A percentile compares a stretch with the other conserved stretches of the same genome.
Evolutionary conservation across 495 filamentous ascomycete species (phyloP).

Genomic region (Neurospora sp.): DNA sequence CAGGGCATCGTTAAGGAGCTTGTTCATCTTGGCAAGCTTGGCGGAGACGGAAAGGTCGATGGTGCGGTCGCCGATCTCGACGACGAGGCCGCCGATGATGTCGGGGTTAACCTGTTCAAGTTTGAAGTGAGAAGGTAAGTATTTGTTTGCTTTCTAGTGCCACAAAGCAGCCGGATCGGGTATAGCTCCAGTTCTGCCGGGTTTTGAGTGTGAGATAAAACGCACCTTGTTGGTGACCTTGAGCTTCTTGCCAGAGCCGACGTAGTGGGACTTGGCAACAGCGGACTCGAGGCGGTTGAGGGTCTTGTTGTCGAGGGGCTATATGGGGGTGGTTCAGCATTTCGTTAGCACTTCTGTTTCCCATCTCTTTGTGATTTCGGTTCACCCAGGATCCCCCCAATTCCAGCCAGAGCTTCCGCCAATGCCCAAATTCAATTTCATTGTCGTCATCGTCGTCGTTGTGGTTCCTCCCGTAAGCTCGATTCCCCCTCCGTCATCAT

Average conservation of each 20-base stretch:
- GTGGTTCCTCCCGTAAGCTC: neutral
- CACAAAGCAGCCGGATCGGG: neutral
- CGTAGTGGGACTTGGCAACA: slow-evolving; percentile 77
- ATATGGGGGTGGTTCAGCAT: slow-evolving; percentile 1
- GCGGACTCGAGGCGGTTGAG: slow-evolving; percentile 75
- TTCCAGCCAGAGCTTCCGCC: neutral
- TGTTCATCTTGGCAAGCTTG: slow-evolving; percentile 97
- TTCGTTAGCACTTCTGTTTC: neutral
- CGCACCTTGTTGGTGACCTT: slow-evolving; percentile 85
- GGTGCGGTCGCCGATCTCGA: slow-evolving; percentile 95
- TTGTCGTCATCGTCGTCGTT: neutral
- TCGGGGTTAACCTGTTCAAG: slow-evolving; percentile 72
- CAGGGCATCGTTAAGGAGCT: slow-evolving; percentile 89
- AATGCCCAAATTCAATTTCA: neutral
- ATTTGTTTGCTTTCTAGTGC: neutral
- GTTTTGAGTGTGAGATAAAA: slow-evolving; percentile 1
- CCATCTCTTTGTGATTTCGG: neutral
- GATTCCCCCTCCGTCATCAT: no score
- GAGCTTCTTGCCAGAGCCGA: slow-evolving; percentile 90
- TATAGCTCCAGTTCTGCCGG: neutral
- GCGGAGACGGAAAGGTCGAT: slow-evolving; percentile 93
- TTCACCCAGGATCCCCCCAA: neutral
- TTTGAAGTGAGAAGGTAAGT: neutral
- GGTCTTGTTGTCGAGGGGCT: slow-evolving; percentile 83
- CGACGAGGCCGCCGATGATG: slow-evolving; percentile 84